phyloP scores from a whole-genome alignment of 1,284 basidiomycete species.

The Sutorius eximius region DNA sequence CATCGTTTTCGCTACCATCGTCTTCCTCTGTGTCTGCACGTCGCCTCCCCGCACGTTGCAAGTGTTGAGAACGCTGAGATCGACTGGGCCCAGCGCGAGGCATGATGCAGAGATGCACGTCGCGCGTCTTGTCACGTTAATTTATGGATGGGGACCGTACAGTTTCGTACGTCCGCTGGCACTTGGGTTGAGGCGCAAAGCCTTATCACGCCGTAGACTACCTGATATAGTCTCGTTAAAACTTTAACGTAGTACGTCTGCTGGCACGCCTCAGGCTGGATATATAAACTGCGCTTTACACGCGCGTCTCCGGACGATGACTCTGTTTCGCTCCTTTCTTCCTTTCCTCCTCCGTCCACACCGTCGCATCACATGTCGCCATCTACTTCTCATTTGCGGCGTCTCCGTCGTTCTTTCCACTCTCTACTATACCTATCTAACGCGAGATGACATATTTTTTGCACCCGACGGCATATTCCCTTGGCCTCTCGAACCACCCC shows the following conservation, averaged over 20 bases:
- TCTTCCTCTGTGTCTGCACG: conserved; percentile 26
- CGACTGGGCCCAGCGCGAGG: conserved; percentile 34
- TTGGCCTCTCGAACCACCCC: conserved; percentile 24
- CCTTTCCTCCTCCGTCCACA: conserved; percentile 8
- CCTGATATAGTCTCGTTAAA: too few species aligned
- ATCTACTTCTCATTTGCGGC: conserved; percentile 27
- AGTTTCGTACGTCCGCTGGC: too few species aligned
- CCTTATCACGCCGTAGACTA: too few species aligned
- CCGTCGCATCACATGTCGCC: conserved; percentile 32
- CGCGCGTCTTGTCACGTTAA: conserved; percentile 1
- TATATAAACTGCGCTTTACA: too few species aligned
- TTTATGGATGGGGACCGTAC: too few species aligned
- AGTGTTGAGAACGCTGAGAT: conserved; percentile 35
- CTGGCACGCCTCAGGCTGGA: too few species aligned
- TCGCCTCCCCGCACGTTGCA: conserved; percentile 23
- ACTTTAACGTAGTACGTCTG: too few species aligned
- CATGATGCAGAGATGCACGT: conserved; percentile 10
- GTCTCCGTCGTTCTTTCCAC: conserved; percentile 24
- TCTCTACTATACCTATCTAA: conserved; percentile 22
- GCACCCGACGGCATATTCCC: conserved; percentile 5
- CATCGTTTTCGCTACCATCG: conserved; percentile 20
- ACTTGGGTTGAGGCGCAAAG: too few species aligned
- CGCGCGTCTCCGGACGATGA: too few species aligned
- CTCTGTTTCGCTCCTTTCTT: too few species aligned
- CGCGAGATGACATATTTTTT: conserved; percentile 1